A percentile compares a stretch with the other conserved stretches of the same genome.
Evolutionary conservation across 805 yeast genomes (phyloP).

Genomic region (Wickerhamomyces xylosicus): DNA sequence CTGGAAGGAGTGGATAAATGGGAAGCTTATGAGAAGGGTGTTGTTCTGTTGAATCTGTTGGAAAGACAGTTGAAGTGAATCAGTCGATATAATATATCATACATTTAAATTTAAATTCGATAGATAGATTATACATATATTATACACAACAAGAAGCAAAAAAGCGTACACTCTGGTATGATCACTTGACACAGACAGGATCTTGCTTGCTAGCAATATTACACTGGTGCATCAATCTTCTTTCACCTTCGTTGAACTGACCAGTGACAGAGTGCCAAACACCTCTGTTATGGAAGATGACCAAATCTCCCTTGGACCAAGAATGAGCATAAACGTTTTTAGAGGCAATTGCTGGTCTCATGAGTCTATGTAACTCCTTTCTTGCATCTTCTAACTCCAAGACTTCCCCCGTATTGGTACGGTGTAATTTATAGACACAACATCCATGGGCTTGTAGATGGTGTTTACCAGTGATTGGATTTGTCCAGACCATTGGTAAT

Average conservation of each 20-base stretch:
- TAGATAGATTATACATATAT: too few relatives aligned
- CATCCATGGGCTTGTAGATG: conserved; percentile 87
- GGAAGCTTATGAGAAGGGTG: conserved; percentile 20
- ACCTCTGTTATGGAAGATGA: conserved; percentile 80
- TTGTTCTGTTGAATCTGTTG: neutral
- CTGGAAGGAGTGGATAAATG: conserved; percentile 18
- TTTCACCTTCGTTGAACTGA: conserved; percentile 69
- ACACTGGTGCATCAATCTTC: conserved; percentile 88
- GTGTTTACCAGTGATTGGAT: conserved; percentile 74
- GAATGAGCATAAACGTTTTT: conserved; percentile 66
- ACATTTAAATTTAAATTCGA: too few relatives aligned
- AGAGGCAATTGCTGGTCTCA: conserved; percentile 83
- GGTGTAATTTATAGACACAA: conserved; percentile 57
- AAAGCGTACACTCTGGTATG: too few relatives aligned
- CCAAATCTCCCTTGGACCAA: conserved; percentile 80
- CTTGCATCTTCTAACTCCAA: conserved; percentile 68
- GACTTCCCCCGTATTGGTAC: conserved; percentile 40
- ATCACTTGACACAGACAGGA: conserved; percentile 32
- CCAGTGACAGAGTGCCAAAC: conserved; percentile 92
- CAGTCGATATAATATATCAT: too few relatives aligned
- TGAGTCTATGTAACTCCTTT: conserved; percentile 54
- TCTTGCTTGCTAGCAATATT: conserved; percentile 77
- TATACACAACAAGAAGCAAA: too few relatives aligned
- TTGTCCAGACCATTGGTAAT: conserved; percentile 87
- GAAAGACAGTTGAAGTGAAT: neutral